A percentile compares a stretch with the other conserved stretches of the same genome.
phyloP scores from a whole-genome alignment of 495 filamentous ascomycete genomes.

The Lineolata rhizophorae region DNA sequence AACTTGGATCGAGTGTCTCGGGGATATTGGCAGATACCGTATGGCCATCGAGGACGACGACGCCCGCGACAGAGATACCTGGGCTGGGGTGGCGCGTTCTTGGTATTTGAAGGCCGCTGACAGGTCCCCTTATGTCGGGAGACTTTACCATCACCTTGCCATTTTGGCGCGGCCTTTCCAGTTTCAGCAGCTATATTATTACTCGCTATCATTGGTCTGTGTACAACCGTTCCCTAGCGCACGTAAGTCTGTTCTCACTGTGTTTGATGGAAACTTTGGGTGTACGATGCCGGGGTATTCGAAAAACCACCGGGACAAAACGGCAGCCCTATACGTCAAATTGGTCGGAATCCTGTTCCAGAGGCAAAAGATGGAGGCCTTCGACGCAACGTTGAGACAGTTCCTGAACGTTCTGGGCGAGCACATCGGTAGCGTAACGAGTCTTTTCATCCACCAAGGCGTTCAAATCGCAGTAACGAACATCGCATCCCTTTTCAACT shows the following conservation, averaged over 20 bases:
- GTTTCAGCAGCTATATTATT: constrained; percentile 56
- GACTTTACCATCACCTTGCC: constrained; percentile 2
- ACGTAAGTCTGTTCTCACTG: constrained; percentile 43
- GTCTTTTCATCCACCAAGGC: too few relatives aligned
- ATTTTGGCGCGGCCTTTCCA: constrained; percentile 41
- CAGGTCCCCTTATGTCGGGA: constrained; percentile 14
- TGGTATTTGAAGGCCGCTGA: constrained; percentile 73
- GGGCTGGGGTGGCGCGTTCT: constrained; percentile 50
- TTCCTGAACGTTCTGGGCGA: constrained; percentile 33
- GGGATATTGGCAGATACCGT: constrained; percentile 48
- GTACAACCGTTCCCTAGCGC: constrained; percentile 23
- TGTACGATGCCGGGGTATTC: constrained; percentile 28
- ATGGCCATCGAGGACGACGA: constrained; percentile 68
- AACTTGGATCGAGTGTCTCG: constrained; percentile 81
- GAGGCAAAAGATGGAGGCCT: constrained; percentile 23
- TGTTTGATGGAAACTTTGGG: too few relatives aligned
- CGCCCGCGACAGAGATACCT: constrained; percentile 47
- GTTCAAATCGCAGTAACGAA: constrained; percentile 28
- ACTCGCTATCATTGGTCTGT: constrained; percentile 21
- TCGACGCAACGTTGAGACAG: constrained; percentile 24
- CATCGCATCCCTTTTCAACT: constrained; percentile 32
- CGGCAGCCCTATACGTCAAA: too few relatives aligned
- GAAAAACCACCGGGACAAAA: constrained; percentile 21
- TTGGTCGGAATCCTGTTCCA: constrained; percentile 46
- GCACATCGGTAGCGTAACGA: constrained; percentile 47